Evolutionary conservation across 2,329 filamentous ascomycete species (phyloP).

Genomic region (Aurifilum marmelostoma): DNA sequence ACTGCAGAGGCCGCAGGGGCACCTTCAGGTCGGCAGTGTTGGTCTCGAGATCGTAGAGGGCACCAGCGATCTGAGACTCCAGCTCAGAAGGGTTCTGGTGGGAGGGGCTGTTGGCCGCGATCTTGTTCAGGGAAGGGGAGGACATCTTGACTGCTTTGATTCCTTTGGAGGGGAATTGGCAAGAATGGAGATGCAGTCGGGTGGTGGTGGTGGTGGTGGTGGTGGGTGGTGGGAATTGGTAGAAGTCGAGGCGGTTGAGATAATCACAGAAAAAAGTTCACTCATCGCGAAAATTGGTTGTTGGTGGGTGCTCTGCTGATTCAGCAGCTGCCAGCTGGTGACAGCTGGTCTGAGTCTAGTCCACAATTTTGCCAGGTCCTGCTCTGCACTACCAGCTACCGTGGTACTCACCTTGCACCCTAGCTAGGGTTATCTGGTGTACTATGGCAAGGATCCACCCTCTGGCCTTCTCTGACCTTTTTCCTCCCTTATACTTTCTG

Average conservation of each 20-base stretch:
- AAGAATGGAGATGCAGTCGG: slow-evolving; percentile 28
- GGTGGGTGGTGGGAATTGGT: slow-evolving; percentile 28
- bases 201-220: slow-evolving; percentile 15
- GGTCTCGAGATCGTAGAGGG: slow-evolving; percentile 98
- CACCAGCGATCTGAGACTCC: slow-evolving; percentile 94
- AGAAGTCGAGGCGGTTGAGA: slow-evolving; percentile 22
- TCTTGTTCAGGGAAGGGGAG: slow-evolving; percentile 89
- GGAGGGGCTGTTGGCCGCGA: slow-evolving; percentile 95
- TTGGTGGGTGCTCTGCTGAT: slow-evolving; percentile 15
- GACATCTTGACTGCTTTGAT: slow-evolving; percentile 59
- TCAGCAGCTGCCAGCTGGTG: slow-evolving; percentile 11
- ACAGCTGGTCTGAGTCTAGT: not conserved
- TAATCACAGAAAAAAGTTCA: slow-evolving; percentile 17
- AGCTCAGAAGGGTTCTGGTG: slow-evolving; percentile 95
- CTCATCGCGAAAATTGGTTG: slow-evolving; percentile 20
- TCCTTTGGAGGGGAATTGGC: slow-evolving; percentile 27
- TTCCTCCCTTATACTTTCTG: not conserved
- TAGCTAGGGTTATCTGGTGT: too few species aligned
- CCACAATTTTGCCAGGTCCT: not conserved
- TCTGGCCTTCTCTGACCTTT: too few species aligned
- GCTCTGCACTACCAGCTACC: not conserved
- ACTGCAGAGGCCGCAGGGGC: slow-evolving; percentile 95
- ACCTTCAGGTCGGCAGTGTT: slow-evolving; percentile 98
- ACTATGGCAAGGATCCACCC: too few species aligned
- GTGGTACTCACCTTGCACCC: too few species aligned